Conservation (phyloP, 495 filamentous ascomycete genomes). For the Neurospora sp. region DNA sequence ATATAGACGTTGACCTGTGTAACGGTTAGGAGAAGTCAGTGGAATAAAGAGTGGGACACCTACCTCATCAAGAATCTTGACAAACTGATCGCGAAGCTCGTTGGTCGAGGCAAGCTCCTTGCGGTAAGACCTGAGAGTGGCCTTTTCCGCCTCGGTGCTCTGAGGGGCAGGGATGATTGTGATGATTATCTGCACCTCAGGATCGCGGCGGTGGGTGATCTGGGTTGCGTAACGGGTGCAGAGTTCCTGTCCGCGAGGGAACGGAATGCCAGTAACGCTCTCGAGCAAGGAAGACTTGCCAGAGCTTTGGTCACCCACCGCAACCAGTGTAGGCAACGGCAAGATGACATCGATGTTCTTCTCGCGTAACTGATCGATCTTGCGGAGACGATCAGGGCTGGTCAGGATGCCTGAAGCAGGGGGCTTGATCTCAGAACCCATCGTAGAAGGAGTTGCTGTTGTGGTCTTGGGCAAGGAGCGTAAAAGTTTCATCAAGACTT, state of each 20-base stretch:
- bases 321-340: slow-evolving; percentile 35
- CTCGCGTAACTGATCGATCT: slow-evolving; percentile 32
- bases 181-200: slow-evolving; percentile 17
- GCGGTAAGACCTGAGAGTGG: slow-evolving; percentile 9
- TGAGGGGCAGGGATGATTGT: slow-evolving; percentile 33
- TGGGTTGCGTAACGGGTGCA: slow-evolving; percentile 49
- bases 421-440: background rate
- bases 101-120: slow-evolving; percentile 1
- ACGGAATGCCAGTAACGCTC: slow-evolving; percentile 39
- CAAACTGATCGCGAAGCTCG: slow-evolving; percentile 12
- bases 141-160: slow-evolving; percentile 11
- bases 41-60: background rate
- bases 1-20: slow-evolving; percentile 25
- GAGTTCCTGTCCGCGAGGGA: slow-evolving; percentile 33
- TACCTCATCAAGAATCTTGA: slow-evolving; percentile 18
- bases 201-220: slow-evolving; percentile 34
- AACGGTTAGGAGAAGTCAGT: background rate
- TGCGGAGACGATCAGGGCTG: slow-evolving; percentile 16
- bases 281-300: slow-evolving; percentile 42
- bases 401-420: background rate
- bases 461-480: background rate
- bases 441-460: background rate
- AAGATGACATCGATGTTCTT: slow-evolving; percentile 28
- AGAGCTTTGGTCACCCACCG: slow-evolving; percentile 37
- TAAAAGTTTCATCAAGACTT: background rate